Conservation (phyloP, 1,284 basidiomycete genomes). For the Cystobasidium slooffiae region DNA sequence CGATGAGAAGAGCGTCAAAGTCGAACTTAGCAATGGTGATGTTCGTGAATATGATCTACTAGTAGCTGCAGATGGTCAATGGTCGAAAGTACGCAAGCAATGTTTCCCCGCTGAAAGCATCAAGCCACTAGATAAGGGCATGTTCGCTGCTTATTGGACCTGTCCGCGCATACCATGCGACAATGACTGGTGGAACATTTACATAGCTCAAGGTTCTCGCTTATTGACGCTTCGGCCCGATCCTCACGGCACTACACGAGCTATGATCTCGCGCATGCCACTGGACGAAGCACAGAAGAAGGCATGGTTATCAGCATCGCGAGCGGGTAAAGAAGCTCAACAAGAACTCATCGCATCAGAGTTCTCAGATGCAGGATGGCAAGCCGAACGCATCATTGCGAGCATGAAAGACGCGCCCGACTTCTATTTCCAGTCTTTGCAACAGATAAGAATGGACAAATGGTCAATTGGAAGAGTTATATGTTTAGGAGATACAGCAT, state of each 20-base stretch:
- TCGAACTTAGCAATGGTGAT: slow-evolving; percentile 35
- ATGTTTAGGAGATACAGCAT: slow-evolving; percentile 52
- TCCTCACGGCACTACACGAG: slow-evolving; percentile 41
- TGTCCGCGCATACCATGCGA: slow-evolving; percentile 24
- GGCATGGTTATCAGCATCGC: slow-evolving; percentile 13
- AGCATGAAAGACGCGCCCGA: slow-evolving; percentile 47
- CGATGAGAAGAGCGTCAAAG: slow-evolving; percentile 28
- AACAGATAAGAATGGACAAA: slow-evolving; percentile 46
- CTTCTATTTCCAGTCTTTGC: slow-evolving; percentile 50
- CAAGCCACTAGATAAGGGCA: slow-evolving; percentile 14
- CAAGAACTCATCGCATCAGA: slow-evolving; percentile 12
- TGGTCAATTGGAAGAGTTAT: slow-evolving; percentile 45
- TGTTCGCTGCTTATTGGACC: slow-evolving; percentile 31
- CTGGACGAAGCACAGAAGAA: neutral
- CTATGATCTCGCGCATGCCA: slow-evolving; percentile 31
- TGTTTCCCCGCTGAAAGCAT: slow-evolving; percentile 19
- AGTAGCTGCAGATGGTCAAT: slow-evolving; percentile 47
- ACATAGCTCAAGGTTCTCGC: slow-evolving; percentile 5
- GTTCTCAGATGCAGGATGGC: slow-evolving; percentile 38
- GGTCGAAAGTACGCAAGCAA: slow-evolving; percentile 36
- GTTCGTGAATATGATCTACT: slow-evolving; percentile 45
- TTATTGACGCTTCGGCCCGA: slow-evolving; percentile 24
- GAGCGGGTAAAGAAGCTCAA: slow-evolving; percentile 12
- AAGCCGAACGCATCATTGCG: slow-evolving; percentile 35
- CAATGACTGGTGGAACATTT: slow-evolving; percentile 38